Base-by-base conservation (phyloP, 1,284 basidiomycete species). In the Leccinum pachyderme region DNA sequence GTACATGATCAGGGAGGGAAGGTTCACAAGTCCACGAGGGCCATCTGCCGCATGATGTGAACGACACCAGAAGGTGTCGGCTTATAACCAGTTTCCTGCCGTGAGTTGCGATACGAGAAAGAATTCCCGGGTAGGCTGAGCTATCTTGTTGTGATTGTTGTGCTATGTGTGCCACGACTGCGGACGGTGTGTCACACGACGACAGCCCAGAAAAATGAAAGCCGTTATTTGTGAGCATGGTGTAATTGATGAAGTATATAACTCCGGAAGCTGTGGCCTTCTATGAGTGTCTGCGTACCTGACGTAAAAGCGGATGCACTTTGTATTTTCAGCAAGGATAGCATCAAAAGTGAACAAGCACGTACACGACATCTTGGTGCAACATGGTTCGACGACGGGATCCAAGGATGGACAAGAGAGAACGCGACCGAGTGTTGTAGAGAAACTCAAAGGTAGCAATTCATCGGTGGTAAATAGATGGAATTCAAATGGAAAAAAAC, bases 61-160 rank as follows among this genome's bases (percentile, higher is more conserved):
- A 57, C 75, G 75, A 47, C 76, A 78, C 74, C 73, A 76, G 52
- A 18, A 37, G 3, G 76, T 79, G n/a, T 77, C 75, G 25, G 69
- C 70, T 56, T 76, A 77, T 18, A 18, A 18, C 49, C 68, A 59
- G 3, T 57, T 54, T 5, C n/a, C 35, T 37, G 64, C 69, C 5
- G 37, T 61, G 57, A 72, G 70, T 66, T 52, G 37, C n/a, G 11
- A 11, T 73, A 69, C 7, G 60, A 41, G 61, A 67, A 67, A 3
- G 55, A 54, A 49, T 63, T 56, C 4, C 52, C 54, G 11, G 59
- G 57, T 62, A 61, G 24, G 65, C 64, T 12, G 58, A 25, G 13
- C 60, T 54, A 64, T 64, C 13, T 64, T 45, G 13, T 56, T 63
- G 12, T 28, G 51, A 22, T 22, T 4, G 15, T 61, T 51, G 33